Evolutionary conservation across 139 green algal genomes (phyloP).

Genomic region (Closterium sp.): DNA sequence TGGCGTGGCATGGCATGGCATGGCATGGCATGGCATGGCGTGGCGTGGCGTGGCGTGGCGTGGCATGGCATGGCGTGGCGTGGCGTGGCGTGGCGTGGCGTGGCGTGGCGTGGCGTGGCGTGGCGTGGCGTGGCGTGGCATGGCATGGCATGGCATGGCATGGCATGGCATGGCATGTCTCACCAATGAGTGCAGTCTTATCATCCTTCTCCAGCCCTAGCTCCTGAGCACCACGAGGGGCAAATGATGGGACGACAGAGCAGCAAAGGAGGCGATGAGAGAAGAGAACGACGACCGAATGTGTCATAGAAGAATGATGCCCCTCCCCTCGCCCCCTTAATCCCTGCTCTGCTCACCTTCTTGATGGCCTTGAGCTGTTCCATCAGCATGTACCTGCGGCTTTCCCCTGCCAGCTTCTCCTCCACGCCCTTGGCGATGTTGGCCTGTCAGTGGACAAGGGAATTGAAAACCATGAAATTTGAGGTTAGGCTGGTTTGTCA

Average conservation of each 20-base stretch:
- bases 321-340: too few relatives aligned
- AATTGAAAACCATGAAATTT: too few relatives aligned
- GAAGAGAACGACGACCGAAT: not conserved
- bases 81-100: too few relatives aligned
- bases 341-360: slow-evolving; percentile 61
- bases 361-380: slow-evolving; percentile 97
- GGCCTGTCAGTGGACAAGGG: too few relatives aligned
- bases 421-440: slow-evolving; percentile 60
- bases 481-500: too few relatives aligned
- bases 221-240: slow-evolving; percentile 30
- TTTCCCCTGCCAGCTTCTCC: slow-evolving; percentile 94
- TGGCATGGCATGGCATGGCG: not conserved
- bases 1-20: too few relatives aligned
- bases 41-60: too few relatives aligned
- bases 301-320: not conserved
- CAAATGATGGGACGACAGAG: not conserved
- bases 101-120: too few relatives aligned
- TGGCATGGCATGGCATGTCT: not conserved
- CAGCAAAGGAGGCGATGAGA: too few relatives aligned
- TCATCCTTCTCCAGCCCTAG: slow-evolving; percentile 97
- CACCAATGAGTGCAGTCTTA: slow-evolving; percentile 82
- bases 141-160: too few relatives aligned
- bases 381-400: slow-evolving; percentile 93
- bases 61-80: too few relatives aligned
- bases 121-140: not conserved